A percentile compares a stretch with the other conserved stretches of the same genome.
Evolutionary conservation across 2,329 filamentous ascomycete genomes (phyloP).

Genomic region (Helminthosporium solani): DNA sequence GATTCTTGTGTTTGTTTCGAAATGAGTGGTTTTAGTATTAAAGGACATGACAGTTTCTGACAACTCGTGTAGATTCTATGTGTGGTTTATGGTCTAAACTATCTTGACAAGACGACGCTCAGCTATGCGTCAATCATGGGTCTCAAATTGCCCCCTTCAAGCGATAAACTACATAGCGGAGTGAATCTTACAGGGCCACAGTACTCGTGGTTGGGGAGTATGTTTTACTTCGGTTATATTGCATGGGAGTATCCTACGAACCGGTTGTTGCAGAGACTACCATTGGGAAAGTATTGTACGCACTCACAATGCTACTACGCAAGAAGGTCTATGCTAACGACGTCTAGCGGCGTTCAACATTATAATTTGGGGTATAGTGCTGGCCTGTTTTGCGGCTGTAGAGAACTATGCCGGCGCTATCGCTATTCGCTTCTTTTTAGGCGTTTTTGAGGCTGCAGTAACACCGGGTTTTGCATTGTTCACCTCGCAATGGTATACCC

Average conservation of each 20-base stretch:
- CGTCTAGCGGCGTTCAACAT: constrained; percentile 57
- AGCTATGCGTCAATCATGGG: constrained; percentile 56
- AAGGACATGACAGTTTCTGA: not conserved
- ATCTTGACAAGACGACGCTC: constrained; percentile 60
- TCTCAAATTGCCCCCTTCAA: constrained; percentile 39
- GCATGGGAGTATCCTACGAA: constrained; percentile 68
- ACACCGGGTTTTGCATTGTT: constrained; percentile 69
- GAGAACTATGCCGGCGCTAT: constrained; percentile 62
- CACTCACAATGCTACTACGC: not conserved
- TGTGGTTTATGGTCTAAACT: constrained; percentile 60
- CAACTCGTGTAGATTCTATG: constrained; percentile 51
- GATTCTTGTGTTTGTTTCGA: not conserved
- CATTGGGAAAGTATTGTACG: constrained; percentile 63
- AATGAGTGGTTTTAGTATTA: too few species aligned
- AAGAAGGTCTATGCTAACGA: constrained; percentile 6
- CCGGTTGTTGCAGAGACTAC: constrained; percentile 63
- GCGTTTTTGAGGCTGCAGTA: constrained; percentile 67
- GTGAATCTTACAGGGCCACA: constrained; percentile 51
- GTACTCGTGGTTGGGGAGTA: constrained; percentile 53
- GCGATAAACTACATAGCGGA: constrained; percentile 39
- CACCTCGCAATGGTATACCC: constrained; percentile 72
- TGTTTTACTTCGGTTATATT: constrained; percentile 57
- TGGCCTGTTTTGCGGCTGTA: constrained; percentile 64
- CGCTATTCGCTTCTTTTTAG: constrained; percentile 66
- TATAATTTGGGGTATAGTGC: constrained; percentile 62